A percentile compares a stretch with the other conserved stretches of the same genome.
Evolutionary conservation across 202 grass and related monocot genomes (phyloP).

Genomic region (Schoenoplectus triqueter): DNA sequence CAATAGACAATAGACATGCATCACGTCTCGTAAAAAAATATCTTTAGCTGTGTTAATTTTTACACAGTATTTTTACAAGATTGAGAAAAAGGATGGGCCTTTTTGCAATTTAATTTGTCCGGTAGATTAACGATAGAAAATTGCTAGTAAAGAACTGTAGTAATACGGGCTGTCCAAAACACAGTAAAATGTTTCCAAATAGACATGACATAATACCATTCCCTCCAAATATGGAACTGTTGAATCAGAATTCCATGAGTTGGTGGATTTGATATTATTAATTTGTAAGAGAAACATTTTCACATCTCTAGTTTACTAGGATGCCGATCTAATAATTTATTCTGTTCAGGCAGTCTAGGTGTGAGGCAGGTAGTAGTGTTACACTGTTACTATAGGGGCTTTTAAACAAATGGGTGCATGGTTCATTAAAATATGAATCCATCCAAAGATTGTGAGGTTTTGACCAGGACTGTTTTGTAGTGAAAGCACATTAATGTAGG

Average conservation of each 20-base stretch:
- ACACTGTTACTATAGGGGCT: not conserved
- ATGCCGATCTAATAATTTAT: slow-evolving; percentile 1
- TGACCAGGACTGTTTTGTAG: slow-evolving; percentile 31
- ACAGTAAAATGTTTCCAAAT: not conserved
- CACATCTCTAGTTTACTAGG: not conserved
- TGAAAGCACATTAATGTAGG: slow-evolving; percentile 23
- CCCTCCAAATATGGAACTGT: slow-evolving; percentile 4
- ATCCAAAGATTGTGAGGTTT: slow-evolving; percentile 38
- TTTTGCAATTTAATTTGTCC: no score
- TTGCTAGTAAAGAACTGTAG: not conserved
- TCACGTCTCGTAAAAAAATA: no score
- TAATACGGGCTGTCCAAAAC: not conserved
- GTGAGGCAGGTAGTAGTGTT: not conserved
- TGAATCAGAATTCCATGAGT: not conserved
- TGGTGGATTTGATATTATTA: not conserved
- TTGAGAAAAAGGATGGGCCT: no score
- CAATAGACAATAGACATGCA: no score
- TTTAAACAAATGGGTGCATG: not conserved
- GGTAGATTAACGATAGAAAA: no score
- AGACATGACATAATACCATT: not conserved
- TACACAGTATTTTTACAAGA: no score
- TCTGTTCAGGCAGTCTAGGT: not conserved
- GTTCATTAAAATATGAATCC: slow-evolving; percentile 28
- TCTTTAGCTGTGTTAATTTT: no score
- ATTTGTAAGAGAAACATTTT: not conserved